Evolutionary conservation across 2,329 filamentous ascomycete genomes (phyloP), one percentile per base, ranked within the genome.

Genomic region (Chaetothyriales sp.): DNA sequence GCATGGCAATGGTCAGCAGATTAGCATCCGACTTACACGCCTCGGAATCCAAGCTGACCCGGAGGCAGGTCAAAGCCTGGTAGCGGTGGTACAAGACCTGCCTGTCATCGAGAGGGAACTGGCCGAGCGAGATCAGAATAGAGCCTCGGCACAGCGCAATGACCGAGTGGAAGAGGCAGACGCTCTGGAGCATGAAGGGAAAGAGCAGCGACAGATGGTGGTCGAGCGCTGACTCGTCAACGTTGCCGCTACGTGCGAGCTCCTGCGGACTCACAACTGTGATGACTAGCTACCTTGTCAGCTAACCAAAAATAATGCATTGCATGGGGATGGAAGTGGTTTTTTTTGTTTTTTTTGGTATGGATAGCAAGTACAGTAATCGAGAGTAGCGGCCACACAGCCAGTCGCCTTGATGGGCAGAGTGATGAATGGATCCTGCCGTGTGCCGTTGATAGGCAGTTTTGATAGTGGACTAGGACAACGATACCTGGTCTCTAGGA

Each of bases 1-100:
- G 49, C 57, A 58, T 58, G 10, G 53, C 49, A 12, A 54, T 55
- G 12, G 52, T 57, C 39, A 59, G 48, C 10, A 59, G 32, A 18
- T 56, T 50, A 8, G 49, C 53, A 45, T 55, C 50, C 32, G 56
- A 54, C 12, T 50, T 53, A 19, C 52, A 49, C 5, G 49, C 25
- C 4, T 46, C 49, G 7, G 52, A 50, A 15, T 47, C 44, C 15
- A 59, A 48, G 32, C 50, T 54, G 25, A 32, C 32, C 19, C 54
- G 57, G 19, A 59, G 54, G 9, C 48, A 49, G 0, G 55, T 49
- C 18, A 59, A 55, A 3, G 56, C 54, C 32, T 53, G 52, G 25
- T 54, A 56, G 7, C 57, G 57, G 44, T 58, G 55, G n/a, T 52
- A 50, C 12, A 59, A 50, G 44, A 58, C 58, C n/a, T 55, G 52